Base-by-base conservation (phyloP, 1,139 yeast genomes). In the Debaryomyces sp. region DNA sequence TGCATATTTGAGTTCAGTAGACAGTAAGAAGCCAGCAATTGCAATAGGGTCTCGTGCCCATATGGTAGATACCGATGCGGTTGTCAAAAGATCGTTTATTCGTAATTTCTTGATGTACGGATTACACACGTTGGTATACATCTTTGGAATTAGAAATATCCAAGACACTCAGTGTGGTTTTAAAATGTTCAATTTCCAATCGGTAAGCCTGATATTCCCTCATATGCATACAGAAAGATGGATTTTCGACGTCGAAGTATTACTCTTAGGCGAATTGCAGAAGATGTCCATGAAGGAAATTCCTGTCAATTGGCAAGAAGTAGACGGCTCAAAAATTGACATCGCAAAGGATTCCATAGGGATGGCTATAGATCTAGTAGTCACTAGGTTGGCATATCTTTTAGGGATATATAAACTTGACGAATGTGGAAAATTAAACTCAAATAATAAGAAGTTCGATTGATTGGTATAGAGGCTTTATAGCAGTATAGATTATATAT, bases 111-210 rank as follows among this genome's bases (percentile, higher is more conserved):
- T 94, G 60, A 95, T 95, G 99, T 88, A 91, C 64, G 92, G 96
- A 6, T 79, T 94, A 54, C 99, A 94, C 63, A 75, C 92, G 1
- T 73, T 95, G 56, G 95, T 94, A 34, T 94, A 71, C 60, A 72
- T 92, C 2, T 94, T 95, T 72, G 99, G 99, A 7, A 89, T 94
- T 43, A 78, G 96, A 55, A 80, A 84, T 9, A 82, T 95, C 52
- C 83, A 86, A 52, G 99, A 94, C 66, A 94, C 99, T 5, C 99
- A 94, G 70, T 94, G 99, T 73, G 99, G 99, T 6, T 94, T 95
- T 74, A 94, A 94, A 67, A 73, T 94, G 70, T 94, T 92, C 67
- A 89, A 94, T 56, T 78, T 82, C 52, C 72, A 75, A 10, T 87
- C 97, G 0, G 80, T 86, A 15, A 62, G 63, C 15, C 60, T 62